phyloP scores from a whole-genome alignment of 2,329 filamentous ascomycete species.

The Xylariaceae sp. region DNA sequence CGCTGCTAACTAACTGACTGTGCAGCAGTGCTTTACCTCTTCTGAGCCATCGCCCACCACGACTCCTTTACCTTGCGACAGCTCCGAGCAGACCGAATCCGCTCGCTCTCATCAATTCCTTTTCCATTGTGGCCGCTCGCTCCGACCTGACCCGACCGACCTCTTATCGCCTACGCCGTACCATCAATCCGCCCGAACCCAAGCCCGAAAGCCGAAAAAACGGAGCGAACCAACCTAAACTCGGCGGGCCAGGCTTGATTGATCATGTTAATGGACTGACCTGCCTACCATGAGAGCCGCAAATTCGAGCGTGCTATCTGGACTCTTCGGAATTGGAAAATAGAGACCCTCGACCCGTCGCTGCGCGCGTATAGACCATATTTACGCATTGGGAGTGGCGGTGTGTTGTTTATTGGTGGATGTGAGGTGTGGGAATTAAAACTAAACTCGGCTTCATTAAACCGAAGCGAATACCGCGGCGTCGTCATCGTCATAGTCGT shows the following conservation, averaged over 20 bases:
- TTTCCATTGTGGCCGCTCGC: conserved; percentile 3
- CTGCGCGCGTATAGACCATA: conserved; percentile 5
- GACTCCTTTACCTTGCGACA: background rate
- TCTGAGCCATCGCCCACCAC: conserved; percentile 3
- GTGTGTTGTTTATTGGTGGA: conserved; percentile 13
- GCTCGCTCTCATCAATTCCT: background rate
- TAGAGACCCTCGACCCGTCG: conserved; percentile 2
- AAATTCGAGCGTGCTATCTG: conserved; percentile 28
- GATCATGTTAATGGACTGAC: conserved; percentile 32
- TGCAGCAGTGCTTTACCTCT: background rate
- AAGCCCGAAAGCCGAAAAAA: background rate
- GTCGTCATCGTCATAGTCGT: background rate
- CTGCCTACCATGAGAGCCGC: conserved; percentile 31
- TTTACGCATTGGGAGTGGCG: conserved; percentile 12
- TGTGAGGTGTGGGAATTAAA: conserved; percentile 21
- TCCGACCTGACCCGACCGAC: background rate
- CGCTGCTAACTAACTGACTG: no score
- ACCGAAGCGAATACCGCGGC: conserved; percentile 11
- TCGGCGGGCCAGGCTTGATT: conserved; percentile 12
- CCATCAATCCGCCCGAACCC: conserved; percentile 2
- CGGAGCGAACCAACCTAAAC: conserved; percentile 8
- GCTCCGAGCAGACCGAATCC: conserved; percentile 4
- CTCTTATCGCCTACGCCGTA: background rate
- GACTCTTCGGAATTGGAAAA: conserved; percentile 18
- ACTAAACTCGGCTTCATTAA: conserved; percentile 16